These are phyloP conservation scores for Xylaria sp. DNA, from an alignment of 495 filamentous ascomycete genomes.

Conservation along the genomic window DNA sequence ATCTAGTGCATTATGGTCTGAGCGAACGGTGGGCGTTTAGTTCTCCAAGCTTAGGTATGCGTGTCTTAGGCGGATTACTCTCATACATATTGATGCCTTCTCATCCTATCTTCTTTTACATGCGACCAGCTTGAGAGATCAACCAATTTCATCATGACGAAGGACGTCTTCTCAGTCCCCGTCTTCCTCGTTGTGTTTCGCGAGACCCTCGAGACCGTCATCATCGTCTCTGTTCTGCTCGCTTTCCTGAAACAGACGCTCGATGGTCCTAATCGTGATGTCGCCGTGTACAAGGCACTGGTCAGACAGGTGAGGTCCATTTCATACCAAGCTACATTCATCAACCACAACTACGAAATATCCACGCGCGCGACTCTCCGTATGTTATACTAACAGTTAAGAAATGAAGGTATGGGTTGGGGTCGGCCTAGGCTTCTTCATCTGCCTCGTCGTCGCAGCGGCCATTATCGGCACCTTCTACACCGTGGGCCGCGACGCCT, in stretches of 20 bases:
- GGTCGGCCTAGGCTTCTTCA: slow-evolving; percentile 63
- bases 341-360: background rate
- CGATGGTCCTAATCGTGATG: slow-evolving; percentile 62
- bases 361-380: background rate
- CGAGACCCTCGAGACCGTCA: slow-evolving; percentile 79
- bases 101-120: background rate
- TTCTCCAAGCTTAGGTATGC: background rate
- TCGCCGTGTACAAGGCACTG: slow-evolving; percentile 67
- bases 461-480: slow-evolving; percentile 86
- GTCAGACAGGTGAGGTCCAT: slow-evolving; percentile 67
- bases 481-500: slow-evolving; percentile 68
- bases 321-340: background rate
- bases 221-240: slow-evolving; percentile 83
- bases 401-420: slow-evolving; percentile 72
- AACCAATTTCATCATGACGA: slow-evolving; percentile 48
- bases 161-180: slow-evolving; percentile 68
- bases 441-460: slow-evolving; percentile 72
- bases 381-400: slow-evolving; percentile 23
- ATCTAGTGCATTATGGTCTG: background rate
- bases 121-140: background rate
- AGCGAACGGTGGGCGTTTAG: background rate
- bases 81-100: background rate
- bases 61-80: background rate
- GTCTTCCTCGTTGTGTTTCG: slow-evolving; percentile 89
- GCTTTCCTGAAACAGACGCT: slow-evolving; percentile 83